These are phyloP conservation scores for Ramaria rubella DNA, from an alignment of 768 basidiomycete genomes.

Conservation along the genomic window DNA sequence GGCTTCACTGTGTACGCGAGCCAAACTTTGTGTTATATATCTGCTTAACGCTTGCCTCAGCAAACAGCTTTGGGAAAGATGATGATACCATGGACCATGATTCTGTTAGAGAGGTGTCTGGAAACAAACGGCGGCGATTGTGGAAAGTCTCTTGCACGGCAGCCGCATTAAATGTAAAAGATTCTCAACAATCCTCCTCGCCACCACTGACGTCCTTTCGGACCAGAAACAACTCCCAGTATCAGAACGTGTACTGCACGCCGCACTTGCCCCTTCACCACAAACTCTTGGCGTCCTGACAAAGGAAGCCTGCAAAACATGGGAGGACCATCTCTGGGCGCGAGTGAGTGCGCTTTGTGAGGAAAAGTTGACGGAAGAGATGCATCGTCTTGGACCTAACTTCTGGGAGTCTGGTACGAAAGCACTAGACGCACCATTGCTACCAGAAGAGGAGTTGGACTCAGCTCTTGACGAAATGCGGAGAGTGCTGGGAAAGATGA, in stretches of 20 bases:
- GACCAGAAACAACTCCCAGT: conserved; percentile 49
- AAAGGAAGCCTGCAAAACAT: conserved; percentile 72
- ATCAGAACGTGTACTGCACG: conserved; percentile 81
- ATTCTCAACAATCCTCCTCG: conserved; percentile 4
- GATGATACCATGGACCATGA: conserved; percentile 38
- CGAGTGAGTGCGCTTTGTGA: conserved; percentile 77
- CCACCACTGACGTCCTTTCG: background rate
- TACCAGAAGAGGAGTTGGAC: conserved; percentile 24
- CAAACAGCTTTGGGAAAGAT: conserved; percentile 44
- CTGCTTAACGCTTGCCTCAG: conserved; percentile 18
- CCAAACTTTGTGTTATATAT: background rate
- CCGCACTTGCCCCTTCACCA: conserved; percentile 69
- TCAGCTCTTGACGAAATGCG: conserved; percentile 14
- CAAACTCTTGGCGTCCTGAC: conserved; percentile 56
- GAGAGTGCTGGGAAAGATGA: conserved; percentile 42
- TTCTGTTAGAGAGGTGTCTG: conserved; percentile 41
- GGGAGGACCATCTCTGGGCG: conserved; percentile 97
- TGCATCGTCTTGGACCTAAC: conserved; percentile 54
- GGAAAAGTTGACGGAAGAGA: conserved; percentile 65
- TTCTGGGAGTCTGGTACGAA: conserved; percentile 63
- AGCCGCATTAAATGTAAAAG: conserved; percentile 67
- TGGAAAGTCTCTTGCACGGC: conserved; percentile 87
- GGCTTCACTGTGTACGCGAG: conserved; percentile 55
- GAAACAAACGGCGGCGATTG: conserved; percentile 68
- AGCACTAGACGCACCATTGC: conserved; percentile 28